Evolutionary conservation across 331 rosid genomes (phyloP).

Genomic region (Erythrophleum ivorense): DNA sequence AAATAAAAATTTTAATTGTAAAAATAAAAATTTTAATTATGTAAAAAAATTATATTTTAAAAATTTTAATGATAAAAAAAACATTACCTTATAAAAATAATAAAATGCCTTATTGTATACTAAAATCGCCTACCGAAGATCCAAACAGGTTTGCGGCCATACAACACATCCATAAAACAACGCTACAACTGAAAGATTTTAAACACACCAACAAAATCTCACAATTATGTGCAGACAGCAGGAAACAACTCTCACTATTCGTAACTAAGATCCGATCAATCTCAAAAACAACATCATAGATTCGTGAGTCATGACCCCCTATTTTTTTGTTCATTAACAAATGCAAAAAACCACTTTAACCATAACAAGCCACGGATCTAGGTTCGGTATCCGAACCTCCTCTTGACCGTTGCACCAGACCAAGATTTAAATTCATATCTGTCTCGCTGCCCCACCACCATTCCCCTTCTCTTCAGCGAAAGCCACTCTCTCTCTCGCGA

Average conservation of each 20-base stretch:
- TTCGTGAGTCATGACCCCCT: neutral
- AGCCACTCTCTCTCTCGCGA: neutral
- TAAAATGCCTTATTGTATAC: too few relatives aligned
- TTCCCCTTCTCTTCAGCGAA: neutral
- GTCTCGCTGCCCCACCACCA: neutral
- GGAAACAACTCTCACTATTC: neutral
- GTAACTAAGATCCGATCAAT: neutral
- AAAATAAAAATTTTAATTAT: too few relatives aligned
- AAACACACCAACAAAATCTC: neutral
- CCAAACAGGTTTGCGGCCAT: neutral
- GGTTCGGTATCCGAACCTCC: slow-evolving; percentile 78
- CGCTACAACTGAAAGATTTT: too few relatives aligned
- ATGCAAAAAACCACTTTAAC: neutral
- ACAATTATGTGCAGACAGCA: neutral
- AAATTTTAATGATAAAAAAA: too few relatives aligned
- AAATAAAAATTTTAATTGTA: too few relatives aligned
- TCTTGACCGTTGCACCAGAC: slow-evolving; percentile 86
- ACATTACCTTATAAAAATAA: too few relatives aligned
- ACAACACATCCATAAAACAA: neutral
- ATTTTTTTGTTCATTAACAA: neutral
- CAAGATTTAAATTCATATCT: slow-evolving; percentile 49
- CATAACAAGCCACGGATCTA: neutral
- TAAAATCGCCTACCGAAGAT: too few relatives aligned
- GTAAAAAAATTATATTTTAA: too few relatives aligned
- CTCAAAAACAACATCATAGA: neutral